Evolutionary conservation across 495 filamentous ascomycete genomes (phyloP), one percentile per base, ranked within the genome.

Genomic region (Annulohypoxylon nitens): DNA sequence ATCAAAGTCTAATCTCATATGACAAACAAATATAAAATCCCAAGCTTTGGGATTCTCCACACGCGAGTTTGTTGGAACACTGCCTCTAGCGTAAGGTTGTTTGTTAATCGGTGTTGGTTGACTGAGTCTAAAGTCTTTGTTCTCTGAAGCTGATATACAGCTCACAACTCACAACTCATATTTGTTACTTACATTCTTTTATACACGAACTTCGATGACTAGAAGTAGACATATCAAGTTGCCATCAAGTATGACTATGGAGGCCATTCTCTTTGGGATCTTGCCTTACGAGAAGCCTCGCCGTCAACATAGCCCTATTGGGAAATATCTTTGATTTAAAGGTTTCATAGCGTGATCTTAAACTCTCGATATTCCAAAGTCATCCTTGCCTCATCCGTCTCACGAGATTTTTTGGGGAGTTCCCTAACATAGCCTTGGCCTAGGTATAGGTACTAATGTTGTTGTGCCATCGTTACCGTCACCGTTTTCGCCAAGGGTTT

Each of bases 81-180:
- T 16, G 16, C 1, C n/a, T 30, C n/a, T 33, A 57, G 53, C 36
- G 50, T 33, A 25, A 11, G 7, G 16, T 20, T 3, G 4, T 4
- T 10, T 30, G 53, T 33, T 2, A 30, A 30, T 34, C 11, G 14
- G 33, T 57, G 30, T 18, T 57, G 25, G 14, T 57, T 57, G 33
- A 50, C 47, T 30, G 26, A 25, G 9, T n/a, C 12, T 18, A n/a
- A 18, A 20, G 4, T 57, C 53, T 57, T 57, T 57, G 53, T 57
- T 10, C 26, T 20, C 3, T 57, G 30, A 20, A 18, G 4, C n/a
- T 57, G 14, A 37, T 37, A 20, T 8, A 2, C 11, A 10, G 20
- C 11, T 33, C 14, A 34, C 4, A 2, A 30, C 26, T 30, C 26
- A 30, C 26, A 30, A 30, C 26, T 30, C 26, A 30, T 30, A 2